A percentile compares a stretch with the other conserved stretches of the same genome.
Evolutionary conservation across 176 grass and related monocot species (phyloP).

Genomic region (Cenchrus fungigraminus): DNA sequence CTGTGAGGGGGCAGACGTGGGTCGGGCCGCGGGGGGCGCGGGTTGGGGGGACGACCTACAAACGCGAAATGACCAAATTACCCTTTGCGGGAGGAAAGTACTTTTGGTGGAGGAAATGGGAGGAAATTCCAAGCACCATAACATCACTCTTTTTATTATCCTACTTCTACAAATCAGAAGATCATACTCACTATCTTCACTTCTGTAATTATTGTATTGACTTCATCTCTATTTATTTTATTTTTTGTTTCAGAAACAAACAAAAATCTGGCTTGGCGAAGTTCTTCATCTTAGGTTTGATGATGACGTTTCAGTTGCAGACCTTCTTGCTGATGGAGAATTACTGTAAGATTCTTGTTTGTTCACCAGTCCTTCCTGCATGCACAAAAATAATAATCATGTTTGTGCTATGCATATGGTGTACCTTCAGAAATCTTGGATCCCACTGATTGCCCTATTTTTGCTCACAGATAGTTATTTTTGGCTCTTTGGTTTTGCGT

Average conservation of each 20-base stretch:
- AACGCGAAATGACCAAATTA: too few species aligned
- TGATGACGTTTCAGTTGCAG: conserved; percentile 66
- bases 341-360: conserved; percentile 72
- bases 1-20: too few species aligned
- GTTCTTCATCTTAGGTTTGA: conserved; percentile 79
- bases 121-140: too few species aligned
- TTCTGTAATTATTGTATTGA: not conserved
- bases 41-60: too few species aligned
- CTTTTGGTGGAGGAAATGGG: too few species aligned
- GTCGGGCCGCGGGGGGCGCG: too few species aligned
- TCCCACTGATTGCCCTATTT: not conserved
- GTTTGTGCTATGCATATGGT: not conserved
- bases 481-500: not conserved
- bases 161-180: not conserved
- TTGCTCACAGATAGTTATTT: conserved; percentile 18
- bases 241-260: conserved; percentile 63
- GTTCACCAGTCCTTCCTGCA: conserved; percentile 9
- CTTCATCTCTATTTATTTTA: conserved; percentile 26
- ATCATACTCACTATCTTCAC: not conserved
- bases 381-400: not conserved
- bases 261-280: conserved; percentile 94
- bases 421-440: not conserved
- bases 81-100: too few species aligned
- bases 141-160: not conserved
- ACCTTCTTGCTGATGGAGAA: conserved; percentile 88